Evolutionary conservation across 306 rosid species (phyloP).

Genomic region (Alnus rubra): DNA sequence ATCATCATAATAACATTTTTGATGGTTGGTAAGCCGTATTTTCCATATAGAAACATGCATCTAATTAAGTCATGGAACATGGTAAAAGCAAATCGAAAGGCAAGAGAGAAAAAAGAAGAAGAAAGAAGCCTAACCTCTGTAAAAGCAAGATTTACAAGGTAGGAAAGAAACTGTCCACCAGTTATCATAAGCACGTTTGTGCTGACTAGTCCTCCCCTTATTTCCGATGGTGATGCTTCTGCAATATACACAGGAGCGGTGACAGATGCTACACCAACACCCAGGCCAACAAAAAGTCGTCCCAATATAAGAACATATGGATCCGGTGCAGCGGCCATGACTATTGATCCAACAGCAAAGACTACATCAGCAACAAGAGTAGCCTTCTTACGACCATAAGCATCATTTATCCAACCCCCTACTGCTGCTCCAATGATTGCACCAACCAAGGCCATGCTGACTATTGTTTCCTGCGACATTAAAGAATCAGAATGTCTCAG

Average conservation of each 20-base stretch:
- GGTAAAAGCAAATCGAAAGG: slow-evolving; percentile 9
- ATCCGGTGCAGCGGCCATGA: slow-evolving; percentile 73
- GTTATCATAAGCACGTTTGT: slow-evolving; percentile 84
- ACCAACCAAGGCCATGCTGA: slow-evolving; percentile 91
- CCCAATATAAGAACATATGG: slow-evolving; percentile 74
- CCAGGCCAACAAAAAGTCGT: slow-evolving; percentile 73
- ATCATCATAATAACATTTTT: background rate
- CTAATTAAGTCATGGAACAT: background rate
- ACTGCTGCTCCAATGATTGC: slow-evolving; percentile 78
- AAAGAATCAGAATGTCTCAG: slow-evolving; percentile 9
- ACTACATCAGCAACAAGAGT: slow-evolving; percentile 74
- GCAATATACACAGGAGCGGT: slow-evolving; percentile 94
- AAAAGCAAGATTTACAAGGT: slow-evolving; percentile 72
- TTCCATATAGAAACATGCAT: background rate
- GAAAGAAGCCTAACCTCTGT: slow-evolving; percentile 55
- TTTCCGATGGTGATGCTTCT: slow-evolving; percentile 90
- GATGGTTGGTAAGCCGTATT: background rate
- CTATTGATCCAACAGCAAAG: slow-evolving; percentile 60
- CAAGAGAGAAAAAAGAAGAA: slow-evolving; percentile 30
- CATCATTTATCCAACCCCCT: slow-evolving; percentile 88
- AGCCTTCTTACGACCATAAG: slow-evolving; percentile 72
- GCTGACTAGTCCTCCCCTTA: slow-evolving; percentile 78
- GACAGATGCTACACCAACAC: slow-evolving; percentile 75
- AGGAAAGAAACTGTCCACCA: slow-evolving; percentile 78
- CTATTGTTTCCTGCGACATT: slow-evolving; percentile 73